These are phyloP conservation scores for Pyrenula massariospora DNA, from an alignment of 495 filamentous ascomycete species.

Conservation along the genomic window DNA sequence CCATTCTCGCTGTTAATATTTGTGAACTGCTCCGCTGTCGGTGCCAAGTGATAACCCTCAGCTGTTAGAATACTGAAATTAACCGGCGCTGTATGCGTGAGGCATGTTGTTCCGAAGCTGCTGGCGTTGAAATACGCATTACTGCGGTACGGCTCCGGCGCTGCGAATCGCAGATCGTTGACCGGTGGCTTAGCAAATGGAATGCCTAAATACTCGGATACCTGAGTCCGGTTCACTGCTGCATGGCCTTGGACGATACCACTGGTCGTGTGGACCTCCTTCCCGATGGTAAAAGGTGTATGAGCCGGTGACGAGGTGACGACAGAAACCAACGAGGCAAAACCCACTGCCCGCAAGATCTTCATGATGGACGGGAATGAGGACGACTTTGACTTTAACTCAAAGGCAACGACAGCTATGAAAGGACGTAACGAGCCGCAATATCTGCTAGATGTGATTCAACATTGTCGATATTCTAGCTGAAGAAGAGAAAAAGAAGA, in stretches of 20 bases:
- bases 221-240: slow-evolving; percentile 21
- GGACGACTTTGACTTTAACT: background rate
- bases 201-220: slow-evolving; percentile 35
- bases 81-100: background rate
- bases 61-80: background rate
- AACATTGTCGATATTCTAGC: background rate
- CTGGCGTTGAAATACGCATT: background rate
- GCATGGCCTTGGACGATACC: slow-evolving; percentile 26
- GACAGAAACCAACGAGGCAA: background rate
- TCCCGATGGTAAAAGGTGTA: background rate
- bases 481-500: background rate
- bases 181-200: slow-evolving; percentile 22
- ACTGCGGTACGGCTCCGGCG: slow-evolving; percentile 10
- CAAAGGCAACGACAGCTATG: background rate
- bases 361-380: background rate
- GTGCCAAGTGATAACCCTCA: background rate
- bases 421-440: background rate
- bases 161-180: slow-evolving; percentile 15
- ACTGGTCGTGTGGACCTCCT: slow-evolving; percentile 17
- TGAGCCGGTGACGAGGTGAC: background rate
- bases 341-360: background rate
- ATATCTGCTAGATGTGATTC: background rate
- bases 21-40: background rate
- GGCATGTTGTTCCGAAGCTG: background rate
- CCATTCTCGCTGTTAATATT: background rate